These are phyloP conservation scores for Strigomonas culicis DNA, from an alignment of 208 protist genomes.

Conservation along the genomic window DNA sequence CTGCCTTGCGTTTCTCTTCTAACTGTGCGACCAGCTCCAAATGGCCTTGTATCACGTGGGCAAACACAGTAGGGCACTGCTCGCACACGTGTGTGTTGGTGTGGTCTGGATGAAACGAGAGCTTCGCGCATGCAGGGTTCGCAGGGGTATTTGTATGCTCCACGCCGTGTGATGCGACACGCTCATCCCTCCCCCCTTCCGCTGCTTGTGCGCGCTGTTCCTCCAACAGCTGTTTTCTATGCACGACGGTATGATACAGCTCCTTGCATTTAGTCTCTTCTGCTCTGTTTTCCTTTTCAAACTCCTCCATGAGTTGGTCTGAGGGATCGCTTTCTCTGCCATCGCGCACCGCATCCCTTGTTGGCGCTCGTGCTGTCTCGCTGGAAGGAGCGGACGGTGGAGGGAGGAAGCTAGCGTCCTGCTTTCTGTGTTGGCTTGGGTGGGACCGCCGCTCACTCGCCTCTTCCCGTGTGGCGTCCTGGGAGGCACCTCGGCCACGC, in stretches of 20 bases:
- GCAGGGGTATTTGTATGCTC: not conserved
- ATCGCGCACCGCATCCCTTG: no score
- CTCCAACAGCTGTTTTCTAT: not conserved
- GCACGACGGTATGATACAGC: not conserved
- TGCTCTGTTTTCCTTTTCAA: not conserved
- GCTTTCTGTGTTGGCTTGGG: no score
- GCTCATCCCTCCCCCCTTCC: not conserved
- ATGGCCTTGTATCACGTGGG: slow-evolving; percentile 39
- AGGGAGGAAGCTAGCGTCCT: no score
- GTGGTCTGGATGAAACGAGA: not conserved
- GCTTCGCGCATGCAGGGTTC: no score
- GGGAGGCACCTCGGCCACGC: no score
- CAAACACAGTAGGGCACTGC: slow-evolving; percentile 35
- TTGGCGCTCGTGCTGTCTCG: no score
- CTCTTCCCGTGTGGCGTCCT: no score
- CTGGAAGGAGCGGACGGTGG: no score
- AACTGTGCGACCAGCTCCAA: slow-evolving; percentile 34
- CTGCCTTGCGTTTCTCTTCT: slow-evolving; percentile 28
- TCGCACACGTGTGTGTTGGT: slow-evolving; percentile 15
- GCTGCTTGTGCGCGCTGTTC: not conserved
- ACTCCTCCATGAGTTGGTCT: not conserved
- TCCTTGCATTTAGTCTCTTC: not conserved
- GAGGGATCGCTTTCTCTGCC: no score
- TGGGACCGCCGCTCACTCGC: no score
- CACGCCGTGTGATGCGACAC: not conserved